phyloP scores from a whole-genome alignment of 2,329 filamentous ascomycete species.

The Colletotrichum nymphaeae region DNA sequence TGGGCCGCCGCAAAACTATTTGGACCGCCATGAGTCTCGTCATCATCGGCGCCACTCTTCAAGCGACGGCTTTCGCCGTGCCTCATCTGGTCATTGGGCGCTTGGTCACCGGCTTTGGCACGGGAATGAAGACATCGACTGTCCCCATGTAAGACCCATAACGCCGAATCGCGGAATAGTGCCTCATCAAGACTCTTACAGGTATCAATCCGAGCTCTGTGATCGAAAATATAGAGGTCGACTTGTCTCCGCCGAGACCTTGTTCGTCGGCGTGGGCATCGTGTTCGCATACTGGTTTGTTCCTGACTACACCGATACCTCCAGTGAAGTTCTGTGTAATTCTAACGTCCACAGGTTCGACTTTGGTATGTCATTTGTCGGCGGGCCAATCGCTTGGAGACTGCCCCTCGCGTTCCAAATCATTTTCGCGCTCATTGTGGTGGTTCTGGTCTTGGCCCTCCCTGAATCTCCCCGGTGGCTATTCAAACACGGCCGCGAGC shows the following conservation, averaged over 20 bases:
- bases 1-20: constrained; percentile 47
- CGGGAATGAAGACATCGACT: constrained; percentile 48
- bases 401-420: constrained; percentile 46
- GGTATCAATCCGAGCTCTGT: constrained; percentile 58
- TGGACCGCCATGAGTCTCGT: constrained; percentile 46
- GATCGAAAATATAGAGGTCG: constrained; percentile 54
- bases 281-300: constrained; percentile 48
- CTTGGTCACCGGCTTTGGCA: constrained; percentile 53
- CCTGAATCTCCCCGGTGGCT: constrained; percentile 56
- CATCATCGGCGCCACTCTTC: constrained; percentile 47
- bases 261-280: constrained; percentile 54
- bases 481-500: constrained; percentile 47
- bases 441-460: constrained; percentile 49
- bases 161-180: neutral
- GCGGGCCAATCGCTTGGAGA: constrained; percentile 40
- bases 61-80: constrained; percentile 47
- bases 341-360: constrained; percentile 38
- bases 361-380: constrained; percentile 49
- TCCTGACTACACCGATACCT: too few species aligned
- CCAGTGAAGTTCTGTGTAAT: too few species aligned
- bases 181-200: neutral
- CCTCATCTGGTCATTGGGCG: constrained; percentile 56
- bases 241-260: constrained; percentile 51
- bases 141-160: constrained; percentile 44
- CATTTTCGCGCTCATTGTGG: constrained; percentile 47